A percentile compares a stretch with the other conserved stretches of the same genome.
phyloP scores from a whole-genome alignment of 305 asterid species.

The Plantago coronopus region DNA sequence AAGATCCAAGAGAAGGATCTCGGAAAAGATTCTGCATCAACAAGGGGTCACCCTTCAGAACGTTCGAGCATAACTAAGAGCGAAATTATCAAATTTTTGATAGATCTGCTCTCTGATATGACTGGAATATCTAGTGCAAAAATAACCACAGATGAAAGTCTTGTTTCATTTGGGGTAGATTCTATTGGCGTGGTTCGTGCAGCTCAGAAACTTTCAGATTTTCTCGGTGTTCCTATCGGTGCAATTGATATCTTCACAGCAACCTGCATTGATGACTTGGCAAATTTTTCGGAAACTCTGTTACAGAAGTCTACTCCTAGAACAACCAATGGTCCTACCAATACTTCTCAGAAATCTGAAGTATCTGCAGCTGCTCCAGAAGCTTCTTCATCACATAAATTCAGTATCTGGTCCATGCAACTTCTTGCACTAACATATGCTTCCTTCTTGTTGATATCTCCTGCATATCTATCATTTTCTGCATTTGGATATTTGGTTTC shows the following conservation, averaged over 20 bases:
- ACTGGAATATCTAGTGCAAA: conserved; percentile 40
- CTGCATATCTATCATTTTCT: conserved; percentile 43
- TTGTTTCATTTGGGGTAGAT: conserved; percentile 49
- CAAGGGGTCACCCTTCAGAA: conserved; percentile 9
- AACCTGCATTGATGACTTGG: conserved; percentile 56
- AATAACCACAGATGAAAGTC: conserved; percentile 42
- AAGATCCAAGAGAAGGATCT: conserved; percentile 13
- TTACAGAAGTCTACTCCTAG: conserved; percentile 37
- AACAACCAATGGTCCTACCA: conserved; percentile 12
- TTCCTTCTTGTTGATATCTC: conserved; percentile 45
- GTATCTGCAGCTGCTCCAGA: conserved; percentile 17
- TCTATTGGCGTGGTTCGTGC: conserved; percentile 61
- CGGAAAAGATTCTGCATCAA: conserved; percentile 18
- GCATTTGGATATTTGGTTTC: conserved; percentile 26
- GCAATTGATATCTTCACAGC: conserved; percentile 60
- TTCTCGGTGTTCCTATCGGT: conserved; percentile 49
- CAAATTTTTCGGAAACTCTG: conserved; percentile 37
- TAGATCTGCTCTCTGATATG: conserved; percentile 45
- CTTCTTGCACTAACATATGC: conserved; percentile 42
- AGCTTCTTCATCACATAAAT: conserved; percentile 35
- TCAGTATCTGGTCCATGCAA: conserved; percentile 40
- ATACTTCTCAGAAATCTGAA: conserved; percentile 22
- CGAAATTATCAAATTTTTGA: conserved; percentile 37
- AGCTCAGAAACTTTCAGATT: conserved; percentile 54
- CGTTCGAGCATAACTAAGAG: conserved; percentile 25